Conservation (phyloP, 2,329 filamentous ascomycete species). For the Fusarium falciforme region DNA sequence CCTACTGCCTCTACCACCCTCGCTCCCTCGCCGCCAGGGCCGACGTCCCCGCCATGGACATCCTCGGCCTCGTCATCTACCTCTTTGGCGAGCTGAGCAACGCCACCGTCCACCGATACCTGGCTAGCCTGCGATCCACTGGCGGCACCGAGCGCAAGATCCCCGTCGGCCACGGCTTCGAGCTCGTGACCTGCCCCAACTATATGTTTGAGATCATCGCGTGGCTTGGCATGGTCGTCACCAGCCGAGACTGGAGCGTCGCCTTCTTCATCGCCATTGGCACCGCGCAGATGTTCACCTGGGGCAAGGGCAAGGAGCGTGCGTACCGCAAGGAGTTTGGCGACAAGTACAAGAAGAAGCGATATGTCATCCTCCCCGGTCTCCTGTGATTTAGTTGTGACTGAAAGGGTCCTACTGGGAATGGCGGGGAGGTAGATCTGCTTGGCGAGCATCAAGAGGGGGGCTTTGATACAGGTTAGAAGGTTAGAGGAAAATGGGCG, state of each 20-base stretch:
- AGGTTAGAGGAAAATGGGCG: conserved; percentile 8
- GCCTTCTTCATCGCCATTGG: conserved; percentile 81
- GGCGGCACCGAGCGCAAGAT: conserved; percentile 91
- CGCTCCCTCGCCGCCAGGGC: conserved; percentile 72
- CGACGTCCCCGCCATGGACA: conserved; percentile 64
- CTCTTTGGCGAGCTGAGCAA: conserved; percentile 84
- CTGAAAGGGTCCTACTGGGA: not conserved
- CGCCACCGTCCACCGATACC: conserved; percentile 80
- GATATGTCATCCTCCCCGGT: conserved; percentile 82
- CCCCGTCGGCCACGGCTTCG: conserved; percentile 86
- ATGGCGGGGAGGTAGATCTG: not conserved
- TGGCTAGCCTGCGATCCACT: conserved; percentile 79
- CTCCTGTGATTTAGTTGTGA: conserved; percentile 64
- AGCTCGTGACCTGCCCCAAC: conserved; percentile 92
- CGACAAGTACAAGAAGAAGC: conserved; percentile 96
- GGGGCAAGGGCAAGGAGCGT: conserved; percentile 93
- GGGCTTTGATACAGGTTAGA: not conserved
- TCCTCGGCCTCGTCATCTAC: conserved; percentile 77
- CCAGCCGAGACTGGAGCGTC: conserved; percentile 83
- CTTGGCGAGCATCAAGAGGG: not conserved
- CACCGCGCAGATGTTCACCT: conserved; percentile 81
- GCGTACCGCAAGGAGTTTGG: conserved; percentile 92
- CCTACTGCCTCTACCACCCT: conserved; percentile 87
- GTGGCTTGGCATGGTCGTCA: conserved; percentile 85
- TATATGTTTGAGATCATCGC: conserved; percentile 93